Conservation (phyloP, 371 early-diverging fungal genomes). For the Nematocida sp. region DNA sequence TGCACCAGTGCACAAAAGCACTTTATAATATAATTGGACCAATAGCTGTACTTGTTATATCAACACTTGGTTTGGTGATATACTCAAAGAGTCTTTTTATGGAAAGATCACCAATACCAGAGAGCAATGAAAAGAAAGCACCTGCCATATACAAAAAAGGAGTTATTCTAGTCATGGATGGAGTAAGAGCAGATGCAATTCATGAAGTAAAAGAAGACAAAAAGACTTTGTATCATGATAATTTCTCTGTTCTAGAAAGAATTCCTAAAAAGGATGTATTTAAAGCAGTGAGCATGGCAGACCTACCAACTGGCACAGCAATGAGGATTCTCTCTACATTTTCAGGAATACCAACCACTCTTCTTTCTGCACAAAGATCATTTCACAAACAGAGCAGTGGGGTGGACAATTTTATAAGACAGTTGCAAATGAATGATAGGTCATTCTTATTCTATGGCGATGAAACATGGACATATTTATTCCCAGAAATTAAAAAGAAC, state of each 20-base stretch:
- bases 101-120: slow-evolving; percentile 8
- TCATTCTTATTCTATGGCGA: slow-evolving; percentile 68
- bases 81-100: slow-evolving; percentile 40
- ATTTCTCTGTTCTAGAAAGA: slow-evolving; percentile 24
- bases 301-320: slow-evolving; percentile 68
- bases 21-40: not conserved
- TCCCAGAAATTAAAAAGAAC: slow-evolving; percentile 52
- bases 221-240: slow-evolving; percentile 35
- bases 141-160: slow-evolving; percentile 54
- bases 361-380: slow-evolving; percentile 58
- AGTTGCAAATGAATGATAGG: slow-evolving; percentile 14
- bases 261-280: slow-evolving; percentile 33
- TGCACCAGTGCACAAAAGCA: too few species aligned
- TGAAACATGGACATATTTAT: slow-evolving; percentile 66
- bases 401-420: slow-evolving; percentile 59
- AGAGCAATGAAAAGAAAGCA: not conserved
- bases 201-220: slow-evolving; percentile 18
- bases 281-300: slow-evolving; percentile 57
- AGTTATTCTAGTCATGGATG: slow-evolving; percentile 68
- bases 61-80: not conserved
- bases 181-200: slow-evolving; percentile 66
- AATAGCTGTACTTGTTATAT: not conserved
- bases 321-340: slow-evolving; percentile 61
- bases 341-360: slow-evolving; percentile 67
- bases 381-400: slow-evolving; percentile 47